phyloP scores from a whole-genome alignment of 345 rosid genomes.

The Lepidium aucheri region DNA sequence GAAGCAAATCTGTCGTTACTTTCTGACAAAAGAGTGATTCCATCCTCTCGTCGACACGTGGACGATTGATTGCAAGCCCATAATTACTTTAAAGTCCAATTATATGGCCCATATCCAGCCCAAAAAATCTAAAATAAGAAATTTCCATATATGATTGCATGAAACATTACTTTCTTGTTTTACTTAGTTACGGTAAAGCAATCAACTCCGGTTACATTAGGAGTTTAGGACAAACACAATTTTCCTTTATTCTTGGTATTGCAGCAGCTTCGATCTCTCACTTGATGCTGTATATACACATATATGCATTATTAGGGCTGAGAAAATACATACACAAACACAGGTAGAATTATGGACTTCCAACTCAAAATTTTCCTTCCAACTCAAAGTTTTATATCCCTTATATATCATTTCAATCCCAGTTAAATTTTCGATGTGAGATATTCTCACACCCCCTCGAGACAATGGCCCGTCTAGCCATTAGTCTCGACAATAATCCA shows the following conservation, averaged over 20 bases:
- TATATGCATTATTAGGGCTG: background rate
- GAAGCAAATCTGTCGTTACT: background rate
- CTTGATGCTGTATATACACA: background rate
- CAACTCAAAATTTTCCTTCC: no score
- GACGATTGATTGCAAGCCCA: background rate
- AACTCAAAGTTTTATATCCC: no score
- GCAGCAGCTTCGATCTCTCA: background rate
- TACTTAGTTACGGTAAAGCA: background rate
- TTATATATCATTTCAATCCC: no score
- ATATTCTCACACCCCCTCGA: no score
- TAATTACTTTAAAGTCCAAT: background rate
- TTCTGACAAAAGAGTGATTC: background rate
- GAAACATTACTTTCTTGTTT: background rate
- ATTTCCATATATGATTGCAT: background rate
- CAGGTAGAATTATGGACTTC: no score
- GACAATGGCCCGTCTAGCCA: no score
- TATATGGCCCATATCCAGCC: background rate
- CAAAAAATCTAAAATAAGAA: background rate
- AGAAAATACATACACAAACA: background rate
- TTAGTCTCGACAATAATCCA: no score
- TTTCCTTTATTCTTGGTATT: background rate
- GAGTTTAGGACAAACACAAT: background rate
- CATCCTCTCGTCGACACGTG: background rate
- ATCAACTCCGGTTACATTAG: background rate
- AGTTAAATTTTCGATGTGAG: no score